Percentiles rank a stretch among this genome's conserved stretches.
phyloP scores from a whole-genome alignment of 139 green algal species.

The Chlamydomonas schloesseri region DNA sequence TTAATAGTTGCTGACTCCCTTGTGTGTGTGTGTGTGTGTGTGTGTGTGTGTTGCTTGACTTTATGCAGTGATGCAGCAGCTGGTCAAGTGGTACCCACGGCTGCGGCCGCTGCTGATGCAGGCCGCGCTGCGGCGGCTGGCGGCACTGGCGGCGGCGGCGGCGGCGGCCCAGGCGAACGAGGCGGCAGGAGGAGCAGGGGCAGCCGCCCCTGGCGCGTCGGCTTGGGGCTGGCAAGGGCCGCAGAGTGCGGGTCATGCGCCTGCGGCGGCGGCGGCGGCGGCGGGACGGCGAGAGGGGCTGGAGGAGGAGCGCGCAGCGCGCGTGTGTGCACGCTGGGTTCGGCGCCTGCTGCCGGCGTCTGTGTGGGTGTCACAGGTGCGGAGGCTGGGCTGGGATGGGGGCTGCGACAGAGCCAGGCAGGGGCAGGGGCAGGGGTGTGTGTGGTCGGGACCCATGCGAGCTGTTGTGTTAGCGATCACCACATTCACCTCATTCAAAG shows the following conservation, averaged over 20 bases:
- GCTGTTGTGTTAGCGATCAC: too few relatives aligned
- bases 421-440: too few relatives aligned
- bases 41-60: too few relatives aligned
- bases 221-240: background rate
- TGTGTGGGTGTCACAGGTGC: background rate
- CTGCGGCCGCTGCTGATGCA: slow-evolving; percentile 13
- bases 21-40: too few relatives aligned
- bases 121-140: background rate
- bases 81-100: slow-evolving; percentile 37
- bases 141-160: background rate
- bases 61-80: slow-evolving; percentile 36
- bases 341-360: slow-evolving; percentile 13
- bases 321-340: background rate
- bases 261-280: background rate
- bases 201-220: too few relatives aligned
- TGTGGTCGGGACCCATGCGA: too few relatives aligned
- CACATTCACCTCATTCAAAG: too few relatives aligned
- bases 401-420: too few relatives aligned
- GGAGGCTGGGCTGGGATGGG: too few relatives aligned
- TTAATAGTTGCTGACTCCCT: too few relatives aligned
- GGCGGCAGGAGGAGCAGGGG: background rate
- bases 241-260: background rate
- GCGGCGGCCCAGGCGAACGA: too few relatives aligned
- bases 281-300: background rate
- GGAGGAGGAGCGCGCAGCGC: background rate